These are phyloP conservation scores for Teratosphaeria destructans DNA, from an alignment of 2,329 filamentous ascomycete genomes.

Conservation along the genomic window DNA sequence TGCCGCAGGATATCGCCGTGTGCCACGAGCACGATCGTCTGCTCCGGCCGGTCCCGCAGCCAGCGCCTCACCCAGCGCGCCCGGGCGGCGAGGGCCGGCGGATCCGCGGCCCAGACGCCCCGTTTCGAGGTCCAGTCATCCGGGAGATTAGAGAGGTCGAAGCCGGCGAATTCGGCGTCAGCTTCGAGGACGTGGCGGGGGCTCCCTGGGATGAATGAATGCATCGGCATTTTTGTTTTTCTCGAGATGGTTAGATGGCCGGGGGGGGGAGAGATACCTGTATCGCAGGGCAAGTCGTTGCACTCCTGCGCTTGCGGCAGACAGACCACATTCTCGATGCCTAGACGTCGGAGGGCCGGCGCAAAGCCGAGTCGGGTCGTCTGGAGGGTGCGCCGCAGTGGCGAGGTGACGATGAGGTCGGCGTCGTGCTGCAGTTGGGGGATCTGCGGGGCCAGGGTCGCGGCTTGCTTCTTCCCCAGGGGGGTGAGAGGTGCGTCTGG, in stretches of 20 bases:
- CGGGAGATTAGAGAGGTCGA: slow-evolving; percentile 18
- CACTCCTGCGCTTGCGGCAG: slow-evolving; percentile 25
- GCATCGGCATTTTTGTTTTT: background rate
- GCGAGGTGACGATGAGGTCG: slow-evolving; percentile 21
- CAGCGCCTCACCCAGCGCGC: slow-evolving; percentile 22
- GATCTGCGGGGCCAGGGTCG: slow-evolving; percentile 19
- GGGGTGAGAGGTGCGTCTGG: slow-evolving; percentile 24
- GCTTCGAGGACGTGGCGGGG: slow-evolving; percentile 13
- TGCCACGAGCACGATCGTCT: slow-evolving; percentile 24
- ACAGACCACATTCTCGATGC: slow-evolving; percentile 18
- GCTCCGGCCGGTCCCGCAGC: slow-evolving; percentile 21
- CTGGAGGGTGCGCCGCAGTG: slow-evolving; percentile 23
- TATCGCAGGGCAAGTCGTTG: slow-evolving; percentile 23
- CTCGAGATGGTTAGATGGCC: background rate
- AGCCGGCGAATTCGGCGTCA: slow-evolving; percentile 18
- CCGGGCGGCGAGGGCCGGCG: slow-evolving; percentile 11
- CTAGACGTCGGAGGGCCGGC: slow-evolving; percentile 18
- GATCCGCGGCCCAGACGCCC: slow-evolving; percentile 19
- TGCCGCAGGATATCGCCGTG: slow-evolving; percentile 23
- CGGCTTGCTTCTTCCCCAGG: slow-evolving; percentile 24
- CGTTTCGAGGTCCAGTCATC: slow-evolving; percentile 23
- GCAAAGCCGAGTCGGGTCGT: slow-evolving; percentile 22
- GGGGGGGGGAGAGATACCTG: slow-evolving; percentile 8
- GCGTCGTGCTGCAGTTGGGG: slow-evolving; percentile 14
- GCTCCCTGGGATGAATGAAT: background rate